Conservation (phyloP, 2,329 filamentous ascomycete species). For the Pseudogymnoascus sp. region DNA sequence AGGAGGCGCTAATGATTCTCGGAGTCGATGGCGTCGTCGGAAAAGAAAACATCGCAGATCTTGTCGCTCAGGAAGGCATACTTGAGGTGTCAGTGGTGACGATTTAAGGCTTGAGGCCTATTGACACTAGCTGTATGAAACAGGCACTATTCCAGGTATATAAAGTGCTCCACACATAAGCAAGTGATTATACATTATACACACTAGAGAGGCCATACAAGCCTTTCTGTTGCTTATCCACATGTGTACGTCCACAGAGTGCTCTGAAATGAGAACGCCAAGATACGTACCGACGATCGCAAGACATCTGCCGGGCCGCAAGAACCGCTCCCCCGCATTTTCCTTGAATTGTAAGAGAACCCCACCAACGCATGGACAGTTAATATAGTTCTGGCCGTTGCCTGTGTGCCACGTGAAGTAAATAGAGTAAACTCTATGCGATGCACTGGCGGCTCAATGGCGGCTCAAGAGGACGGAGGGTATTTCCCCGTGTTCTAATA, state of each 20-base stretch:
- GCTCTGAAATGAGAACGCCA: background rate
- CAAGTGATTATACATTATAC: background rate
- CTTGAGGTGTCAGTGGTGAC: conserved; percentile 47
- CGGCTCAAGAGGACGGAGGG: background rate
- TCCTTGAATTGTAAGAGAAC: background rate
- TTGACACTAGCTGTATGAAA: background rate
- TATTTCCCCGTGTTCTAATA: background rate
- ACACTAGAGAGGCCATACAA: background rate
- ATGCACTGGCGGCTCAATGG: background rate
- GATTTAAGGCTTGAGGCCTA: background rate
- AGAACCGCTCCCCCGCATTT: background rate
- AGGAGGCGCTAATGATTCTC: conserved; percentile 76
- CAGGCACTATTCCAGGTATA: background rate
- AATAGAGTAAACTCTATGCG: background rate
- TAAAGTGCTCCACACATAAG: background rate
- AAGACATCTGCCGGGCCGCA: background rate
- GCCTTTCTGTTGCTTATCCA: background rate
- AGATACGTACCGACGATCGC: background rate
- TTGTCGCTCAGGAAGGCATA: conserved; percentile 45
- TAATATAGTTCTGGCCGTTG: background rate
- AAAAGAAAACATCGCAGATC: conserved; percentile 44
- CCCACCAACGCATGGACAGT: background rate
- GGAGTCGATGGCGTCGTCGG: conserved; percentile 61
- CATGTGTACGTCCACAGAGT: background rate
- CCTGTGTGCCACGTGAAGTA: background rate